phyloP scores from a whole-genome alignment of 768 basidiomycete species.

The Clathrus columnatus region DNA sequence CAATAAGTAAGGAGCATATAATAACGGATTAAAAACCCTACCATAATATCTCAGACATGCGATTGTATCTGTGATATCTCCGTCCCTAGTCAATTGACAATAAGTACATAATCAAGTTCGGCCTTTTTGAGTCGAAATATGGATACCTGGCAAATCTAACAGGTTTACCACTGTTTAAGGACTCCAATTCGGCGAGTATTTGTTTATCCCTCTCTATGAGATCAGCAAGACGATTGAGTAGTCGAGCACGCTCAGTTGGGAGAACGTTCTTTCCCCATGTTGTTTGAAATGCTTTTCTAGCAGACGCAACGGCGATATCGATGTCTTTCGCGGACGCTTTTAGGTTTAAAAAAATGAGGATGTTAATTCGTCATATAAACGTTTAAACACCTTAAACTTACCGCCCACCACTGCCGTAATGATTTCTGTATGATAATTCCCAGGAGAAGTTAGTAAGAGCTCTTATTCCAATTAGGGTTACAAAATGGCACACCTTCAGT shows the following conservation, averaged over 20 bases:
- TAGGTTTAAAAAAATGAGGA: not conserved
- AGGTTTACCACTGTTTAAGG: conserved; percentile 90
- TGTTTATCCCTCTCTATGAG: conserved; percentile 81
- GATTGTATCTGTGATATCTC: conserved; percentile 70
- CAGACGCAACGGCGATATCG: conserved; percentile 75
- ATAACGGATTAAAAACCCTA: not conserved
- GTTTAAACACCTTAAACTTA: conserved; percentile 15
- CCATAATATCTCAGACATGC: conserved; percentile 76
- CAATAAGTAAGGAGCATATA: not conserved
- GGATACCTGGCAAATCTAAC: conserved; percentile 45
- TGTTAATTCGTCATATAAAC: not conserved
- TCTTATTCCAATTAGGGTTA: conserved; percentile 21
- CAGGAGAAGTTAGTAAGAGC: not conserved
- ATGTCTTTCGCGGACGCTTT: conserved; percentile 67
- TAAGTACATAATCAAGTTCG: not conserved
- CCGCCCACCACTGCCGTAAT: conserved; percentile 64
- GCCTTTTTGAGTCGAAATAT: not conserved
- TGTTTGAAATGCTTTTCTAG: conserved; percentile 72
- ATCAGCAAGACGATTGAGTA: conserved; percentile 81
- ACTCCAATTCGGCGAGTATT: conserved; percentile 75
- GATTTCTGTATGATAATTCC: conserved; percentile 27
- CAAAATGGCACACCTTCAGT: conserved; percentile 23
- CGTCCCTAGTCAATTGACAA: conserved; percentile 42
- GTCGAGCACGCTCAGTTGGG: conserved; percentile 70
- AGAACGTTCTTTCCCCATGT: conserved; percentile 87